Evolutionary conservation across 176 grass and related monocot genomes (phyloP).

Genomic region (Ensete glaucum): DNA sequence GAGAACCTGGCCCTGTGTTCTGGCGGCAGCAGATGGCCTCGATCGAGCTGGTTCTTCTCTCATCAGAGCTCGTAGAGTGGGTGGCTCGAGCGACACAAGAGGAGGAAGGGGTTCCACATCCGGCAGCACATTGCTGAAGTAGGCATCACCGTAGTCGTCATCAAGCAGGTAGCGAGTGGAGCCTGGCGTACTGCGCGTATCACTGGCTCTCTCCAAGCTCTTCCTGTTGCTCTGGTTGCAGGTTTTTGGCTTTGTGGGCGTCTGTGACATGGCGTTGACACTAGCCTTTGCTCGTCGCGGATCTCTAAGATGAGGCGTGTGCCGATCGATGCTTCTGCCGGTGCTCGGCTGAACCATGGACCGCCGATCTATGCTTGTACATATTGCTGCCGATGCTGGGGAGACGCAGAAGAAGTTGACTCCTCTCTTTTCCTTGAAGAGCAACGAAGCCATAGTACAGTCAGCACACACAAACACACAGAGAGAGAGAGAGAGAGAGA

Average conservation of each 20-base stretch:
- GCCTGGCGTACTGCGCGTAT: background rate
- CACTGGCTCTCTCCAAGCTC: background rate
- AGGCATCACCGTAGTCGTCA: background rate
- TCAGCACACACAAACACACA: no score
- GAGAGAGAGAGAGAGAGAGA: no score
- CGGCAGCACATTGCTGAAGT: background rate
- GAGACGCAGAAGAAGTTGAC: constrained; percentile 41
- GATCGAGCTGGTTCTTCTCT: background rate
- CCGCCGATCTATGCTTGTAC: constrained; percentile 56
- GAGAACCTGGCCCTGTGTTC: background rate
- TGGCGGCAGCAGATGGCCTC: background rate
- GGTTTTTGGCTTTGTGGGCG: constrained; percentile 5
- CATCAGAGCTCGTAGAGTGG: background rate
- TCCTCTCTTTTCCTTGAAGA: constrained; percentile 59
- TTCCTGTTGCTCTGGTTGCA: constrained; percentile 32
- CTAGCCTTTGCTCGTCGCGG: background rate
- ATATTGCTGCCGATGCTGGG: constrained; percentile 47
- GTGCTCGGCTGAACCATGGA: constrained; percentile 40
- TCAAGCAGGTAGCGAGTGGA: background rate
- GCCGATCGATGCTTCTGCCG: constrained; percentile 4
- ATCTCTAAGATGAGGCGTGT: constrained; percentile 8
- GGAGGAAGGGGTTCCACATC: background rate
- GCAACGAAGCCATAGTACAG: constrained; percentile 41
- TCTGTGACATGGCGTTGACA: constrained; percentile 25
- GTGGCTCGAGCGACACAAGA: background rate